These are phyloP conservation scores for Omphalotus olearius DNA, from an alignment of 1,284 basidiomycete genomes.

Conservation along the genomic window DNA sequence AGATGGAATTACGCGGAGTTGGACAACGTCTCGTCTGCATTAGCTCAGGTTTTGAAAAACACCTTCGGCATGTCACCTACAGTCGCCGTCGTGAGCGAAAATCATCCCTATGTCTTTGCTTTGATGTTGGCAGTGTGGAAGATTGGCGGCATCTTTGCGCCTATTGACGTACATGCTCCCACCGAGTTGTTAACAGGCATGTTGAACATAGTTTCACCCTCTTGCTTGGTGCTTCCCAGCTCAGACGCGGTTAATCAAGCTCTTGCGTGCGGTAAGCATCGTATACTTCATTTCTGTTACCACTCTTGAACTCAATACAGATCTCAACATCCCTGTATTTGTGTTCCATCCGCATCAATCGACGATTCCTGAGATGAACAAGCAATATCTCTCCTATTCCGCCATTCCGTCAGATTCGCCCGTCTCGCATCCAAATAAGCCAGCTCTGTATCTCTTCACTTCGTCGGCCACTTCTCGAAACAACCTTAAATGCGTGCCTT, in stretches of 20 bases:
- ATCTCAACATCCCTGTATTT: conserved; percentile 17
- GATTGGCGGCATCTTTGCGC: conserved; percentile 26
- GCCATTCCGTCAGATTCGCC: conserved; percentile 14
- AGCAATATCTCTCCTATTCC: conserved; percentile 22
- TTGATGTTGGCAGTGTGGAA: conserved; percentile 30
- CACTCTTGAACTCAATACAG: conserved; percentile 8
- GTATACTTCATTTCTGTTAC: neutral
- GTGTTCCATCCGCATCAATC: conserved; percentile 22
- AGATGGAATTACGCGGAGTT: conserved; percentile 28
- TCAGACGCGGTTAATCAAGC: conserved; percentile 20
- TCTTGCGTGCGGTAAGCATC: conserved; percentile 21
- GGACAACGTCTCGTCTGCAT: conserved; percentile 25
- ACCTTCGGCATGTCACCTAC: conserved; percentile 22
- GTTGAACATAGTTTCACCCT: conserved; percentile 26
- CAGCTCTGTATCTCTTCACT: conserved; percentile 27
- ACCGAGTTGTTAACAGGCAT: conserved; percentile 27
- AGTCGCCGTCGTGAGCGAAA: conserved; percentile 30
- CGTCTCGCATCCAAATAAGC: conserved; percentile 17
- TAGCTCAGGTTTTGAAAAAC: conserved; percentile 23
- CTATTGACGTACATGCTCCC: conserved; percentile 30
- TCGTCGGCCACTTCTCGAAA: conserved; percentile 30
- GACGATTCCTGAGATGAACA: conserved; percentile 25
- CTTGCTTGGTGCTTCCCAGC: conserved; percentile 24
- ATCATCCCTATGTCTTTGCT: conserved; percentile 29
- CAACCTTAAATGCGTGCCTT: conserved; percentile 31